phyloP scores from a whole-genome alignment of 306 rosid species.

The Albizia julibrissin region DNA sequence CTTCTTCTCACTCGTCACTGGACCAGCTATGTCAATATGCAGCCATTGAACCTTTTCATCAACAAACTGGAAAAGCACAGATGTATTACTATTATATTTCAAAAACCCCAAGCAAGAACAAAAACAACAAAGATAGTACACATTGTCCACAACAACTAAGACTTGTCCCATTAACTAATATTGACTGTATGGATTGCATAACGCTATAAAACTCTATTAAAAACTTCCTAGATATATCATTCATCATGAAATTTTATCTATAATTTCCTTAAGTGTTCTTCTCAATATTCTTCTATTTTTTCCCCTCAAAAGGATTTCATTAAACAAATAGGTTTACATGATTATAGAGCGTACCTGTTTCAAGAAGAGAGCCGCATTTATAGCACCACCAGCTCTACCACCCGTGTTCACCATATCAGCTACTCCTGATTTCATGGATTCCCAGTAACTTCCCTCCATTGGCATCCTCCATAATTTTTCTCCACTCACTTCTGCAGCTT shows the following conservation, averaged over 20 bases:
- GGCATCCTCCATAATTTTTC: constrained; percentile 99
- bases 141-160: neutral
- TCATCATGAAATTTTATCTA: neutral
- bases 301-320: neutral
- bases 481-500: constrained; percentile 83
- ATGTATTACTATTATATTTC: constrained; percentile 17
- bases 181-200: neutral
- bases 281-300: neutral
- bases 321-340: neutral
- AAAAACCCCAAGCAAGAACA: constrained; percentile 9
- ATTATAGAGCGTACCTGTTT: constrained; percentile 65
- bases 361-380: constrained; percentile 91
- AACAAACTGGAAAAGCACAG: constrained; percentile 67
- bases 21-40: constrained; percentile 97
- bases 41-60: constrained; percentile 97
- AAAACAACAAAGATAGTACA: neutral
- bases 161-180: neutral
- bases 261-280: neutral
- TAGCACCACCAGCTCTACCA: constrained; percentile 85
- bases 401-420: constrained; percentile 98
- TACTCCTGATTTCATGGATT: constrained; percentile 88
- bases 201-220: neutral
- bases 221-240: neutral
- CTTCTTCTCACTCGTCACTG: constrained; percentile 82
- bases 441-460: constrained; percentile 98